Evolutionary conservation across 1,284 basidiomycete species (phyloP), one percentile per base, ranked within the genome.

Genomic region (Heterobasidion parviporum): DNA sequence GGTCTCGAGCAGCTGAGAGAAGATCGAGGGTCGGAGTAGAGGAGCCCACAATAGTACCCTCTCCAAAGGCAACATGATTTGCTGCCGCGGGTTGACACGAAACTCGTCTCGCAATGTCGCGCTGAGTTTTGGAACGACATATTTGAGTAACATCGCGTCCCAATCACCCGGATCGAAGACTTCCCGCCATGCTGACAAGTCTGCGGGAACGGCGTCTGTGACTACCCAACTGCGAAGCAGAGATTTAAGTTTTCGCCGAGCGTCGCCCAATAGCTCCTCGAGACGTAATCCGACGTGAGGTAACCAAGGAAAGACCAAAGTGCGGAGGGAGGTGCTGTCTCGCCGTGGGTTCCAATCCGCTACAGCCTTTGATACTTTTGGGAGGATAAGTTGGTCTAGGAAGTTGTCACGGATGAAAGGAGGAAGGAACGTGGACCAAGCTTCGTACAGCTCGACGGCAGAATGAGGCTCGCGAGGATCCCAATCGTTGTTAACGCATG

Each of bases 251-350:
- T 95, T 91, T 59, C 94, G 77, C 64, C 87, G 86, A 5, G 93
- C 89, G 58, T 96, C 93, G 14, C 84, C 87, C 8, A 99, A 70
- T 7, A 98, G 73, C 12, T 85, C 83, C 56, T 93, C 89, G 59
- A 92, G 72, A 49, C 92, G 75, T 18, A 89, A 71, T 1, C 90
- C 93, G 5, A 98, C 77, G 62, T 93, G 80, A 1, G 94, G 91
- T 50, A 99, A 72, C 97, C 97, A 99, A 3, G 97, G 97, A 70
- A 99, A 97, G 0, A 99, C 82, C 41, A 99, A 79, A 1, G 81
- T 77, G 54, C 91, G 89, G 52, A 99, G 71, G 1, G 89, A 74
- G 18, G 10, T 20, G 2, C 72, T 73, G 53, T 78, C 79, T 34
- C 73, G 72, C 62, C 81, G 81, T 4, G 83, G 74, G 63, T 77